Conservation (phyloP, 257 asterid genomes). For the Solanum virginianum region DNA sequence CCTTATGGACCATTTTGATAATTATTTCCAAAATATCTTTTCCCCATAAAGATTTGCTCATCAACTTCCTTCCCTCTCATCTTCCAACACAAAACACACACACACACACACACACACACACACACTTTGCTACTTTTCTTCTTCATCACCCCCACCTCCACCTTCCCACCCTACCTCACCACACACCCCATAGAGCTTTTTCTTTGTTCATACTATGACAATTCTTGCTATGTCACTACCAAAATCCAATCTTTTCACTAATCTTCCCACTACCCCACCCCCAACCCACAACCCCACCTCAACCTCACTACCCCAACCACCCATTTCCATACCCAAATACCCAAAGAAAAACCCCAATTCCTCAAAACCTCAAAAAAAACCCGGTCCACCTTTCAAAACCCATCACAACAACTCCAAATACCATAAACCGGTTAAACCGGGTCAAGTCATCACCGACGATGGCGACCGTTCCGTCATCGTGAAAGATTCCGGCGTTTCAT, state of each 20-base stretch:
- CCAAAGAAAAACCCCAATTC: conserved; percentile 19
- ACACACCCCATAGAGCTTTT: background rate
- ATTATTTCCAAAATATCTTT: background rate
- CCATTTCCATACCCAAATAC: conserved; percentile 59
- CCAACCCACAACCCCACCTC: conserved; percentile 20
- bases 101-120: background rate
- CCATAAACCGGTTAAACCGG: conserved; percentile 75
- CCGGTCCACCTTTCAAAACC: conserved; percentile 50
- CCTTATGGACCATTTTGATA: background rate
- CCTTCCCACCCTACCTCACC: background rate
- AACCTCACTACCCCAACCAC: conserved; percentile 25
- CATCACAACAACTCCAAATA: conserved; percentile 55
- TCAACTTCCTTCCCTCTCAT: background rate
- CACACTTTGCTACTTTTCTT: background rate
- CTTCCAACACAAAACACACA: background rate
- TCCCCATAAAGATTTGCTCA: background rate
- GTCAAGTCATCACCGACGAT: conserved; percentile 35
- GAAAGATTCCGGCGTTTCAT: conserved; percentile 66
- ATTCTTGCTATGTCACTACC: conserved; percentile 46
- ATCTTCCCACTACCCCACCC: conserved; percentile 23
- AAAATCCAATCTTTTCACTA: conserved; percentile 54
- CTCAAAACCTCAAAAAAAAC: conserved; percentile 1
- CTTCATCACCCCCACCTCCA: background rate
- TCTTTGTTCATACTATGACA: conserved; percentile 26
- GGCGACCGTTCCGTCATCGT: conserved; percentile 54